A percentile compares a stretch with the other conserved stretches of the same genome.
phyloP scores from a whole-genome alignment of 257 asterid genomes.

The Solanum ahanhuiri region DNA sequence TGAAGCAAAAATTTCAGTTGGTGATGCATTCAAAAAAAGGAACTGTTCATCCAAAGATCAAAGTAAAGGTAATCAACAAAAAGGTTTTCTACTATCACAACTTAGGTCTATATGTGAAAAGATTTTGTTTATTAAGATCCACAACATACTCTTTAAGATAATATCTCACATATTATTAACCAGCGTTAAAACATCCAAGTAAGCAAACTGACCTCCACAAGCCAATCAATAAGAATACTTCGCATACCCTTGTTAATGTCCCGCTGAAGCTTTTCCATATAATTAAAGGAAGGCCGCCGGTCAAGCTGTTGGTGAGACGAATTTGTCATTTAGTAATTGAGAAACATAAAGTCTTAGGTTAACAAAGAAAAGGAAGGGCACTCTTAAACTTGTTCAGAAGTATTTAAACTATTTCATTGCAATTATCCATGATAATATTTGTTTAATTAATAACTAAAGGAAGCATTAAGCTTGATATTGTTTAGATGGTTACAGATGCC shows the following conservation, averaged over 20 bases:
- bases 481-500: background rate
- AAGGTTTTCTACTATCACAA: background rate
- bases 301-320: conserved; percentile 44
- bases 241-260: conserved; percentile 80
- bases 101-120: background rate
- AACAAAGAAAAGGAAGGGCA: background rate
- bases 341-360: background rate
- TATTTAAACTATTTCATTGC: background rate
- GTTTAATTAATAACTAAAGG: background rate
- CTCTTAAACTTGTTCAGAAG: background rate
- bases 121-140: background rate
- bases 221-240: conserved; percentile 90
- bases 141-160: background rate
- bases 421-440: background rate
- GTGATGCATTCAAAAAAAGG: background rate
- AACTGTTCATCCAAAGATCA: background rate
- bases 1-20: background rate
- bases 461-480: background rate
- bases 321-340: background rate
- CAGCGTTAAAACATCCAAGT: background rate
- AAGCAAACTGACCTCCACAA: conserved; percentile 71
- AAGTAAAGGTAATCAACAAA: background rate
- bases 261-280: conserved; percentile 75
- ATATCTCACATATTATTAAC: background rate
- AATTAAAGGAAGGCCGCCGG: conserved; percentile 54